Evolutionary conservation across 495 filamentous ascomycete species (phyloP).

Genomic region (Lophiotrema nucula): DNA sequence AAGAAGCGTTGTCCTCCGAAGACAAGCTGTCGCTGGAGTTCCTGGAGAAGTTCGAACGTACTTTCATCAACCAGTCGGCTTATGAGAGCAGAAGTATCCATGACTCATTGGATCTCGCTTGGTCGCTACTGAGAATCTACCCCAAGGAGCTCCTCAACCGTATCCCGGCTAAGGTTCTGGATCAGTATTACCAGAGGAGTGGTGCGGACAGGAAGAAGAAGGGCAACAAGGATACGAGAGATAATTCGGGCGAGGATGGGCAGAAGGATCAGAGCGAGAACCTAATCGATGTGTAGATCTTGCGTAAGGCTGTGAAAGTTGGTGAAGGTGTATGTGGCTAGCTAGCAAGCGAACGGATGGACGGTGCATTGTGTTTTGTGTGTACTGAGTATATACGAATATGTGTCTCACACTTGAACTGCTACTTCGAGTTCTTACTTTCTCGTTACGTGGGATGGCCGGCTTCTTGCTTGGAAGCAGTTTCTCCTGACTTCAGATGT

Average conservation of each 20-base stretch:
- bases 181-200: conserved; percentile 85
- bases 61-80: conserved; percentile 85
- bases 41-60: conserved; percentile 94
- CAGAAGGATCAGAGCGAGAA: conserved; percentile 45
- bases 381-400: too few relatives aligned
- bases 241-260: conserved; percentile 58
- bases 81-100: conserved; percentile 88
- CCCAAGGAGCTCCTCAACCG: conserved; percentile 96
- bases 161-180: conserved; percentile 87
- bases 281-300: conserved; percentile 40
- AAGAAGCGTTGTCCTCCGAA: conserved; percentile 91
- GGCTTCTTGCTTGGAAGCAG: too few relatives aligned
- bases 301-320: too few relatives aligned
- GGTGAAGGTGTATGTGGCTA: too few relatives aligned
- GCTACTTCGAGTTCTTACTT: too few relatives aligned
- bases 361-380: too few relatives aligned
- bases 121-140: conserved; percentile 93
- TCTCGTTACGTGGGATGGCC: too few relatives aligned
- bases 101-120: conserved; percentile 92
- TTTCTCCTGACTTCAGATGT: too few relatives aligned
- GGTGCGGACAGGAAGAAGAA: conserved; percentile 54
- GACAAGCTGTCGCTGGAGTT: conserved; percentile 98
- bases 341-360: too few relatives aligned
- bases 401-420: too few relatives aligned
- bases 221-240: conserved; percentile 61